Percentiles rank a stretch among this genome's conserved stretches.
These are phyloP conservation scores for Trametes maxima DNA, from an alignment of 768 basidiomycete species.

Conservation along the genomic window DNA sequence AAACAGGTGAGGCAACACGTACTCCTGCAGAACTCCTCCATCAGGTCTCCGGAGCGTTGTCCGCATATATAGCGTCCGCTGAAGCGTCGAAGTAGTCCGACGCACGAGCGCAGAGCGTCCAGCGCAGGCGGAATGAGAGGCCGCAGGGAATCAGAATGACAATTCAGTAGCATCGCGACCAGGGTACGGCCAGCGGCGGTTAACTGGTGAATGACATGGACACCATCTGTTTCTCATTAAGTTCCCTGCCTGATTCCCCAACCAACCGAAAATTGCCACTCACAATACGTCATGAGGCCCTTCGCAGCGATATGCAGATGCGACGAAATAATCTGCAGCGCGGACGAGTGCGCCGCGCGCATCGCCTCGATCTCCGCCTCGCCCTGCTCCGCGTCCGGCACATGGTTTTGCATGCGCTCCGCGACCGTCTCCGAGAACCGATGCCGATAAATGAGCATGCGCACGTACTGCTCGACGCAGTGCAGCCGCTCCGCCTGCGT, in stretches of 20 bases:
- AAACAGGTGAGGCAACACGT: conserved; percentile 42
- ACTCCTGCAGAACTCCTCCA: conserved; percentile 96
- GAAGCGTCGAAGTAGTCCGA: conserved; percentile 84
- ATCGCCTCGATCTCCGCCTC: conserved; percentile 81
- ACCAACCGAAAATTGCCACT: conserved; percentile 37
- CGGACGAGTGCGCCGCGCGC: conserved; percentile 72
- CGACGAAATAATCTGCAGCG: conserved; percentile 78
- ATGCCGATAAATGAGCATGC: conserved; percentile 88
- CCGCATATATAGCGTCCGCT: conserved; percentile 93
- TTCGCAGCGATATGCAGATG: conserved; percentile 85
- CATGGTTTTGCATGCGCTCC: conserved; percentile 56
- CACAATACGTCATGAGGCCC: conserved; percentile 93
- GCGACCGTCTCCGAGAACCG: conserved; percentile 79
- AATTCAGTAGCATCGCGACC: conserved; percentile 84
- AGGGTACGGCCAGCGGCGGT: conserved; percentile 93
- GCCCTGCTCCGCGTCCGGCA: conserved; percentile 52
- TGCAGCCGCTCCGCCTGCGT: conserved; percentile 88
- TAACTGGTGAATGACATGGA: conserved; percentile 93
- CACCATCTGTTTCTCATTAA: conserved; percentile 61
- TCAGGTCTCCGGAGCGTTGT: conserved; percentile 84
- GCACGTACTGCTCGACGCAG: conserved; percentile 84
- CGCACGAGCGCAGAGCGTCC: conserved; percentile 85
- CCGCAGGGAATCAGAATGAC: conserved; percentile 77
- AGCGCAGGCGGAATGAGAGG: conserved; percentile 79
- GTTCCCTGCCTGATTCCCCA: too few species aligned